Base-by-base conservation (phyloP, 2,329 filamentous ascomycete species). In the Dryadomyces sulphureus region DNA sequence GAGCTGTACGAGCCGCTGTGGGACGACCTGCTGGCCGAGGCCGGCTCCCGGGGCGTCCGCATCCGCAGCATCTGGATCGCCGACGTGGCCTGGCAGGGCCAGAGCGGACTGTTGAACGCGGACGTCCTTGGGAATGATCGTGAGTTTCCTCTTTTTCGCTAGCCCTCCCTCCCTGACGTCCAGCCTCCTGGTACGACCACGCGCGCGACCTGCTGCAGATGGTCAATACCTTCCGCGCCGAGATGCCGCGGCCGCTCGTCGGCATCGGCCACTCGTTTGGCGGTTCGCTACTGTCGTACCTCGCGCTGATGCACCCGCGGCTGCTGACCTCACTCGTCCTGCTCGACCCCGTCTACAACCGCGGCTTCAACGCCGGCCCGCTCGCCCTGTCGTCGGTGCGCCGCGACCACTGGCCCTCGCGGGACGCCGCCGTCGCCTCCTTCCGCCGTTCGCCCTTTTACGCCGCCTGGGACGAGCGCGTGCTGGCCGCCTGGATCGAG, bases 1-100 rank as follows among this genome's bases (percentile, higher is more conserved):
- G 90, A 96, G 68, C 64, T 95, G 2, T 95, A 95, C 58, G 89
- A 95, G 56, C 84, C 90, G 0, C 67, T 95, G 0, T 95, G 88
- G 84, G 85, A 90, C 49, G 86, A 94, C 44, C 67, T 95, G 2
- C 68, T 84, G 54, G 63, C 69, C 17, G 65, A 69, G 17, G 66
- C 79, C 6, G 71, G 73, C 52, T 59, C 62, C 14, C 66, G 70
- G 47, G 79, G 77, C 17, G 75, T 93, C 54, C 70, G 72, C 2
- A 85, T 96, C 55, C 76, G 86, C 48, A 70, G 75, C 50, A 89
- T 96, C 54, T 94, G 85, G 84, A 92, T 94, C 55, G 80, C 86
- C 50, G 90, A 96, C 64, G 77, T 84, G n/a, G 79, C 85, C 25
- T 81, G 87, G 59, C 85, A 95, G 65, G 89, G 89, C 32, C 69